Base-by-base conservation (phyloP, 2,329 filamentous ascomycete genomes). In the Cylindrodendrum hubeiense region DNA sequence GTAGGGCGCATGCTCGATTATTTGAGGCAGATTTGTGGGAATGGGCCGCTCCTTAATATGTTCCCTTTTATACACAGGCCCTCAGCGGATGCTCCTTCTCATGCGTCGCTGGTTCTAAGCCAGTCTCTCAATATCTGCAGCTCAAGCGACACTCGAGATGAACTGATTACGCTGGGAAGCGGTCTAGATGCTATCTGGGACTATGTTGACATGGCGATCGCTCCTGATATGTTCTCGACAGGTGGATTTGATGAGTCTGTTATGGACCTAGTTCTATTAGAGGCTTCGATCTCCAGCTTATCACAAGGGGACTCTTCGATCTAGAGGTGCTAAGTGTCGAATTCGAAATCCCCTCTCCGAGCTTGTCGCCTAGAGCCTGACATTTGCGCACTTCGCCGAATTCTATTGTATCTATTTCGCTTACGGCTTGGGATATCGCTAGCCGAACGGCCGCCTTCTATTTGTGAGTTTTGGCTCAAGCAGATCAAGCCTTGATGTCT, bases 1-100 rank as follows among this genome's bases (percentile, higher is more conserved):
- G 47, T 59, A 44, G 59, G 53, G 12, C 63, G 63, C 5, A 66
- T 66, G 63, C 41, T 66, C 26, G 50, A 59, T 63, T 66, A 53
- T 17, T 43, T 66, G 3, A 54, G 19, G 19, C 24, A 58, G 12
- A 46, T 55, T 15, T 58, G 63, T 21, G 58, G 47, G 17, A 51
- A 24, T 12, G 55, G 50, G 1, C 41, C 21, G 19, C 43, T 64
- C 5, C 7, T 17, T 10, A 46, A 8, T 17, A 60, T 58, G 10
- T 19, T 64, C 12, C 24, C 24, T n/a, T 4, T 21, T 30, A 10
- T 21, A n/a, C 22, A 9, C 2, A 30, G 33, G 34, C 19, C 37
- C 7, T 60, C 43, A 9, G 28, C 13, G 13, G 33, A 50, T 39
- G 19, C 39, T 12, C 33, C 30, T 12, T 19, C 22, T 26, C 30